phyloP scores from a whole-genome alignment of 2,329 filamentous ascomycete species.

The Rachicladosporium sp. region DNA sequence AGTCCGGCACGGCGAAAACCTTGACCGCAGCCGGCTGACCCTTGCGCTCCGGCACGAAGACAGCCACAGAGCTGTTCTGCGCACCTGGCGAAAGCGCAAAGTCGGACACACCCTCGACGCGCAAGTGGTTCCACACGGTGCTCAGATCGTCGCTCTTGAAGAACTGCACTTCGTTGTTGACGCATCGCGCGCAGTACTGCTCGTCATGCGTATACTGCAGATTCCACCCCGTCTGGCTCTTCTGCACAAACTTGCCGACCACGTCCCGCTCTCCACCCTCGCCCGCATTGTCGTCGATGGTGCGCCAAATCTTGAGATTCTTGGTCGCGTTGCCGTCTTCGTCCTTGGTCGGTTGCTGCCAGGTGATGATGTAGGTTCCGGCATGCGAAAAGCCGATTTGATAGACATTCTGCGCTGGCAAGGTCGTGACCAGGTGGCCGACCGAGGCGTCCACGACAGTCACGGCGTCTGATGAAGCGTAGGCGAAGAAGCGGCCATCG shows the following conservation, averaged over 20 bases:
- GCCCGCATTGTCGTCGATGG: slow-evolving; percentile 54
- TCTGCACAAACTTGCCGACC: slow-evolving; percentile 86
- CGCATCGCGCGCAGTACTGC: slow-evolving; percentile 75
- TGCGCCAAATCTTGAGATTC: slow-evolving; percentile 95
- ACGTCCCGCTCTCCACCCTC: slow-evolving; percentile 54
- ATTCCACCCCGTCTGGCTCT: slow-evolving; percentile 91
- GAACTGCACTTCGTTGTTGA: slow-evolving; percentile 97
- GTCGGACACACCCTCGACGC: slow-evolving; percentile 77
- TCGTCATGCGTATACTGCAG: slow-evolving; percentile 93
- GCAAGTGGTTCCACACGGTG: slow-evolving; percentile 90
- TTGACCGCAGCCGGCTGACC: slow-evolving; percentile 89
- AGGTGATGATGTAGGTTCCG: slow-evolving; percentile 89
- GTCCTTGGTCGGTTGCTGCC: slow-evolving; percentile 88
- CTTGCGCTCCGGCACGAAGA: slow-evolving; percentile 89
- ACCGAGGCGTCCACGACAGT: slow-evolving; percentile 69
- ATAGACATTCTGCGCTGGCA: slow-evolving; percentile 75
- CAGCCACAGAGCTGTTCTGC: slow-evolving; percentile 71
- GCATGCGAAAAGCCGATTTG: slow-evolving; percentile 89
- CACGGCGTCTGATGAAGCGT: slow-evolving; percentile 80
- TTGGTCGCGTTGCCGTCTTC: slow-evolving; percentile 86
- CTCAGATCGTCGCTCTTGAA: slow-evolving; percentile 77
- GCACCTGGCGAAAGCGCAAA: slow-evolving; percentile 84
- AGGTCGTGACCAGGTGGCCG: slow-evolving; percentile 60
- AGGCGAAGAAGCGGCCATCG: slow-evolving; percentile 91
- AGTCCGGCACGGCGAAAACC: slow-evolving; percentile 86